A percentile compares a stretch with the other conserved stretches of the same genome.
Evolutionary conservation across 805 yeast species (phyloP).

Genomic region (Lipomyces yamanashiensis): DNA sequence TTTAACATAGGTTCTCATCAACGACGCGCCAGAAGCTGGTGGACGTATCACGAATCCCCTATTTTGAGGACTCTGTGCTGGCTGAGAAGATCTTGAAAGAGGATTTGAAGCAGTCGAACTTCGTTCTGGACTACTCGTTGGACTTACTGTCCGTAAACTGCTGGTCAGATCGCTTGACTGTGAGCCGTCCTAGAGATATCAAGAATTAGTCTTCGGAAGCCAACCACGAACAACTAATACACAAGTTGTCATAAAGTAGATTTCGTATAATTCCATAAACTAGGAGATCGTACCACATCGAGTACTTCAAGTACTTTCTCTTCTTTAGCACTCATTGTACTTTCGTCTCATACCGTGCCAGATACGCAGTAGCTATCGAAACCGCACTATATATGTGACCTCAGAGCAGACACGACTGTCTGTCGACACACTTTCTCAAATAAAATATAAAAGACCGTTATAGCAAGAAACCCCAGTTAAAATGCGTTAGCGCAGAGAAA

Average conservation of each 20-base stretch:
- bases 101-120: no score
- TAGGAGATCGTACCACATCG: slow-evolving; percentile 2
- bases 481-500: no score
- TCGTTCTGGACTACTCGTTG: no score
- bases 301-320: slow-evolving; percentile 9
- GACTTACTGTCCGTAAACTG: neutral
- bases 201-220: neutral
- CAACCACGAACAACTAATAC: neutral
- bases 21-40: slow-evolving; percentile 8
- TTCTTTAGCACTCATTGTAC: slow-evolving; percentile 7
- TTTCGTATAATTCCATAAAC: neutral
- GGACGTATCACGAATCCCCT: neutral
- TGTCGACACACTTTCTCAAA: no score
- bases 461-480: no score
- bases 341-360: slow-evolving; percentile 13
- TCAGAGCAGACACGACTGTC: neutral
- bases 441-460: no score
- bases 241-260: neutral
- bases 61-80: no score
- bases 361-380: neutral
- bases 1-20: slow-evolving; percentile 2
- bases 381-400: neutral
- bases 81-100: no score
- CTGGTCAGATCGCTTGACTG: neutral
- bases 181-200: neutral